Base-by-base conservation (phyloP, 495 filamentous ascomycete species). In the Neurospora sp. region DNA sequence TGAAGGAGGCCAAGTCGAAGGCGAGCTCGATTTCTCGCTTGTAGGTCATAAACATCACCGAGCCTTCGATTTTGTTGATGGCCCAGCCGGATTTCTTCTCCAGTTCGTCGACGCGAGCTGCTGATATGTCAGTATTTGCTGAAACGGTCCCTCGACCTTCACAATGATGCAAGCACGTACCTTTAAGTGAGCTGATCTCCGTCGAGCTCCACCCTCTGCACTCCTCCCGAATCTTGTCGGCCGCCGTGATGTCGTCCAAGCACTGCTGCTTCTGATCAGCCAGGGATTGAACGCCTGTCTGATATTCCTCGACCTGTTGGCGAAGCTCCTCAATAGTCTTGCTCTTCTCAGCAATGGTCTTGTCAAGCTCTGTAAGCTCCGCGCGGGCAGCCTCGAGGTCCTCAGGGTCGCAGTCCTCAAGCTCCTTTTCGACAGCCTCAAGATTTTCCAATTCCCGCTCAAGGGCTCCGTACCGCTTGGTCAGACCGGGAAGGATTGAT, bases 121-220 rank as follows among this genome's bases (percentile, higher is more conserved):
- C 75, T 6, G 23, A 41, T 2, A 66, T 66, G 27, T 66, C 2
- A 66, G 54, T 35, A 66, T 66, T 1, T 66, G 27, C 48, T 31
- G 31, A 31, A 2, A 31, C 31, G n/a, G n/a, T n/a, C n/a, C n/a
- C n/a, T 2, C 31, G 27, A 35, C 6, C 7, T 4, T 1, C 27
- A 66, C 54, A 8, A 31, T 16, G 23, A 31, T 31, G 54, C 2
- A 18, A 37, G 12, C 41, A 76, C 86, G 77, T 82, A 93, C 92
- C 86, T 85, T 94, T 93, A 9, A 95, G 83, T 35, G 85, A 85
- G 71, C 82, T 85, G 72, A 98, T 91, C 79, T 98, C 96, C 20
- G 84, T 87, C 39, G 90, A 86, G 73, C 90, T 96, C 92, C 94
- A 97, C 27, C 96, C 94, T 20, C 94, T 88, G 79, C 91, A 97